Base-by-base conservation (phyloP, 83 land plant genomes). In the Picea abies region DNA sequence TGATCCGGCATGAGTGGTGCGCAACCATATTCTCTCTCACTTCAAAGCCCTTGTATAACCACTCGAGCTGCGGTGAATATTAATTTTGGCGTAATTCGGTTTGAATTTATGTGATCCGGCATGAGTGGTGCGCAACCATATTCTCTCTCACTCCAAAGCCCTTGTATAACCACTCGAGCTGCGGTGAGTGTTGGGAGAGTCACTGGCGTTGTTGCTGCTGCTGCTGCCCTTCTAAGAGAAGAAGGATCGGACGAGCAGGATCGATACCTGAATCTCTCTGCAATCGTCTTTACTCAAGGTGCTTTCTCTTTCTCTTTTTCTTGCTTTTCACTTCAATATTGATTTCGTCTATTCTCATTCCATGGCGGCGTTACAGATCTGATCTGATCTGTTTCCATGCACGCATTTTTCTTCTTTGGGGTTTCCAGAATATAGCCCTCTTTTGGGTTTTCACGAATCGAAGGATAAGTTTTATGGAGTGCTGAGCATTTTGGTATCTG, bases 101-200 rank as follows among this genome's bases (percentile, higher is more conserved):
- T 72, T 72, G 39, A 72, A 72, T 72, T 72, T 72, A 72, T 41
- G 25, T n/a, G 44, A 39, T 49, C 76, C 52, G n/a, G 39, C 19
- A 49, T 20, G 25, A 20, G n/a, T 19, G 56, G 56, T 41, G 76
- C 44, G 47, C 47, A 2, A 41, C 44, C 23, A 49, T 49, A 72
- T 72, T 72, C 52, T 49, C 52, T 41, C 37, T 35, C 75, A 32
- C 37, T 4, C 8, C 47, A 44, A 8, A 41, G 76, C 76, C 19
- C 20, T 41, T 20, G 35, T 72, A 47, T 72, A 49, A 49, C 56
- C 56, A 49, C 56, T 29, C 56, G 56, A 49, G 56, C 56, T 49
- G 56, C 11, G 56, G 56, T 49, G 56, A 49, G 56, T 49, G 12
- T 49, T 49, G 56, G 56, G 56, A 49, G 56, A 49, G 56, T 49